phyloP scores from a whole-genome alignment of 352 stramenopile genomes.

The Phytopythium montanum region DNA sequence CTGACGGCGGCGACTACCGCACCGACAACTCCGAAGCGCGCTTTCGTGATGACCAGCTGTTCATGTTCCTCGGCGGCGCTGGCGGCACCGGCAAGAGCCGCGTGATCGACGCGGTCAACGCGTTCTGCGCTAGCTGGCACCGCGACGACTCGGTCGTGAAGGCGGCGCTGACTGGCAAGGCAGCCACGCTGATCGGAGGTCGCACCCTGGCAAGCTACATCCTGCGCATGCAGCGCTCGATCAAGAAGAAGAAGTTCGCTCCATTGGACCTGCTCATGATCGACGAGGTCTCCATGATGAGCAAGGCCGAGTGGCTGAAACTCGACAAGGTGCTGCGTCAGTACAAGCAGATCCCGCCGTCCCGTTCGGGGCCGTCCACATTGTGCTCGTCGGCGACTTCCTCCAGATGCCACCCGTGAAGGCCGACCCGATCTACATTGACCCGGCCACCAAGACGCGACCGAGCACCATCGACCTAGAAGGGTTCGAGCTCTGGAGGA shows the following conservation, averaged over 20 bases:
- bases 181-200: neutral
- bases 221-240: neutral
- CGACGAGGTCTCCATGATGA: constrained; percentile 7
- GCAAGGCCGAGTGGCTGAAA: constrained; percentile 3
- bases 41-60: constrained; percentile 4
- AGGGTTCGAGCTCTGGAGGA: constrained; percentile 9
- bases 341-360: constrained; percentile 5
- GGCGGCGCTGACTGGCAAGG: neutral
- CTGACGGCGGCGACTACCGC: neutral
- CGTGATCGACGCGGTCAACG: constrained; percentile 9
- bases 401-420: constrained; percentile 6
- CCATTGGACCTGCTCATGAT: constrained; percentile 2
- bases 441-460: neutral
- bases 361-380: neutral
- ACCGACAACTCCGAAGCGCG: neutral
- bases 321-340: constrained; percentile 4
- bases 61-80: constrained; percentile 8
- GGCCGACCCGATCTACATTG: neutral
- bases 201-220: constrained; percentile 3
- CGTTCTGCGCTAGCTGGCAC: constrained; percentile 8
- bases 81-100: constrained; percentile 10
- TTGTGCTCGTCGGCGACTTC: constrained; percentile 5
- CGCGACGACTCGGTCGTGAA: neutral
- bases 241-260: neutral
- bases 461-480: constrained; percentile 4